Base-by-base conservation (phyloP, 2,329 filamentous ascomycete species). In the Ophiosphaerella korrae region DNA sequence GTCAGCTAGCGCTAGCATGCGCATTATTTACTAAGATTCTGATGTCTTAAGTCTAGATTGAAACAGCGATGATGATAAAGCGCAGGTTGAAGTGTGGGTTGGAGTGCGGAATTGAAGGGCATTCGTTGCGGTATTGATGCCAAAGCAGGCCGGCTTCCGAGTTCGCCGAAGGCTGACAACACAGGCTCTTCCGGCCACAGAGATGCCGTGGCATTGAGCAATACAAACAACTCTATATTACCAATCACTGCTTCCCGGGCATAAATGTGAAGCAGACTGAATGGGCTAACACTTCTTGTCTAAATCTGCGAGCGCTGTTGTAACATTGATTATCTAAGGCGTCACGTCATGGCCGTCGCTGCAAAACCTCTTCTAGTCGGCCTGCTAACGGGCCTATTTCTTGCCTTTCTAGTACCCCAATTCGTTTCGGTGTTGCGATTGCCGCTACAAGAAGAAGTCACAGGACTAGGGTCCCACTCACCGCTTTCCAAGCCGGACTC, bases 351-450 rank as follows among this genome's bases (percentile, higher is more conserved):
- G 57, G 36, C 50, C 29, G 16, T 58, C 24, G 48, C 48, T 16
- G 44, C 52, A 45, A 59, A 57, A 50, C 63, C 63, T 33, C 45
- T 68, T 45, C 23, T 65, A 18, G 54, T 42, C 12, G 67, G 67
- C 7, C 52, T 70, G 12, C 39, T 70, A 39, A 52, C 59, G 41
- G 66, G 67, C 24, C 42, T 69, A 29, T 42, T 70, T 41, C 58
- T 71, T 18, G 67, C 64, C 18, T 23, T 68, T 31, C 23, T 68
- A 14, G 42, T 65, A 57, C 65, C 64, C 41, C 59, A 60, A 24
- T 21, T 64, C n/a, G 42, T 58, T 26, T 52, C 52, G 23, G 50
- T 50, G 37, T 45, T 51, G 40, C 58, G 63, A 57, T 57, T 59
- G 50, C 57, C 59, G 60, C 46, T 29, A 42, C 45, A 45, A 42